Evolutionary conservation across 768 basidiomycete genomes (phyloP).

Genomic region (Termitomyces sp.): DNA sequence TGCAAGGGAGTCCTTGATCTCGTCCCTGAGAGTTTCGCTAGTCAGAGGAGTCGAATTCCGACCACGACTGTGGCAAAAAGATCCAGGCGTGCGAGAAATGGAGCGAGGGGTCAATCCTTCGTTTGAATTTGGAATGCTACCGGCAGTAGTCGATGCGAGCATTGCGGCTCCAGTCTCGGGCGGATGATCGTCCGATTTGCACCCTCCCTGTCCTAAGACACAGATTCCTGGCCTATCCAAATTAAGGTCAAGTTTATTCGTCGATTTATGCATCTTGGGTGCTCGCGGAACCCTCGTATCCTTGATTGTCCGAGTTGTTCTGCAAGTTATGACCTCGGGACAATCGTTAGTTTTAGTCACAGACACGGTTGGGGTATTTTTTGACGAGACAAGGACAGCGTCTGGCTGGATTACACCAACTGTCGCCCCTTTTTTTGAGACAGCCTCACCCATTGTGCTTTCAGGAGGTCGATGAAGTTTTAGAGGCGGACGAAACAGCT

Average conservation of each 20-base stretch:
- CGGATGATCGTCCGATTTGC: conserved; percentile 25
- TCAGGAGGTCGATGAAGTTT: not conserved
- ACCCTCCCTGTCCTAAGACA: conserved; percentile 9
- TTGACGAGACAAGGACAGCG: conserved; percentile 31
- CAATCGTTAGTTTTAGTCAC: conserved; percentile 20
- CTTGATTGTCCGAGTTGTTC: conserved; percentile 14
- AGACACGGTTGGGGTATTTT: conserved; percentile 29
- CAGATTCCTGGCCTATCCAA: conserved; percentile 5
- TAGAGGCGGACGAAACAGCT: not conserved
- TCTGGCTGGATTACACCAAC: not conserved
- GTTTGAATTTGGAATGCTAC: not conserved
- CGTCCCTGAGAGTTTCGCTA: conserved; percentile 15
- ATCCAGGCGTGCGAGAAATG: not conserved
- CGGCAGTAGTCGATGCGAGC: not conserved
- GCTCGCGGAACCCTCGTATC: not conserved
- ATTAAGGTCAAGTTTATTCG: not conserved
- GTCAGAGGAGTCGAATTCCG: conserved; percentile 10
- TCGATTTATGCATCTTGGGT: not conserved
- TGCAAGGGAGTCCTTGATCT: conserved; percentile 7
- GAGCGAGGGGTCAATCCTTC: not conserved
- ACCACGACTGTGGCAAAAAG: not conserved
- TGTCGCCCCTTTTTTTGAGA: not conserved
- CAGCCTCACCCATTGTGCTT: not conserved
- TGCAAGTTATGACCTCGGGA: conserved; percentile 26
- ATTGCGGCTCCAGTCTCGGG: conserved; percentile 12